Base-by-base conservation (phyloP, 805 yeast species). In the Teunomyces kruisii region DNA sequence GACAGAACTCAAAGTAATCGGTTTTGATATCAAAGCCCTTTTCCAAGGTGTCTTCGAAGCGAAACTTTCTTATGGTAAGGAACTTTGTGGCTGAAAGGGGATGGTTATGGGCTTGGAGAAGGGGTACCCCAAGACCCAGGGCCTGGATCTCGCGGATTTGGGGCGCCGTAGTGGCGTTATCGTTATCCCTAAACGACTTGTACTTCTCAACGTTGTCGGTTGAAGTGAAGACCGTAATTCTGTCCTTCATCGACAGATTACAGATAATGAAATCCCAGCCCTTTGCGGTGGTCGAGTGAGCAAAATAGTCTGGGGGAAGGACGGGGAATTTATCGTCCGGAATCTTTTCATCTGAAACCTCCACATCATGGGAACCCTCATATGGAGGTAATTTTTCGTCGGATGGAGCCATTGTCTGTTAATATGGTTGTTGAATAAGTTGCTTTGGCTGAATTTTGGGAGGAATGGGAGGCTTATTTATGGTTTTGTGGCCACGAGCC, bases 251-350 rank as follows among this genome's bases (percentile, higher is more conserved):
- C 9, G 32, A 3, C 33, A 27, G 31, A 35, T 39, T 39, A 9
- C 42, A 39, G 9, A 39, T 12, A 8, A 39, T 15, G n/a, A 39
- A 39, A n/a, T 29, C 24, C 42, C 42, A 39, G 10, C 42, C 42
- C 13, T 29, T 28, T 8, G 10, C 7, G 32, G 26, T 10, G 13
- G 31, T 29, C 7, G 32, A 1, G 4, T 22, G 9, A 8, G 26
- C 12, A 16, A 28, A 29, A 28, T 39, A 39, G 5, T 27, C 27
- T 27, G 42, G 42, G 13, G 28, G 38, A 10, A 31, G 19, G 12
- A 14, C 16, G 12, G 12, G 3, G 33, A 15, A 14, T 14, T 31
- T 13, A n/a, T 31, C 16, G 33, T 26, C 28, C 5, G 9, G 28
- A 10, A 26, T 26, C 12, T 26, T 26, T 8, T 26, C 28, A 9